Conservation (phyloP, 768 basidiomycete species). For the Pulveroboletus sp. region DNA sequence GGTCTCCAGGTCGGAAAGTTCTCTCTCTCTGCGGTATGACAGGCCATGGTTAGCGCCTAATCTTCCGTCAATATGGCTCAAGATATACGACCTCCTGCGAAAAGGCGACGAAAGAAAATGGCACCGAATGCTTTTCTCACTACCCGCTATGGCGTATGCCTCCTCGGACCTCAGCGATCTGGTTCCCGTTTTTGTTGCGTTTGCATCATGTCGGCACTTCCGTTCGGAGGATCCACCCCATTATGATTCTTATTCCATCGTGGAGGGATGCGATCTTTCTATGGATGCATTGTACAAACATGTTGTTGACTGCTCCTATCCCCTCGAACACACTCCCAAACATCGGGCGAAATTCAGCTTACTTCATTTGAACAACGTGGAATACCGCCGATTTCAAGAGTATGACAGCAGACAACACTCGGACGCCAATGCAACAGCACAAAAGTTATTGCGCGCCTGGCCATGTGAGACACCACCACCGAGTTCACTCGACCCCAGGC, state of each 20-base stretch:
- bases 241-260: background rate
- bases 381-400: too few relatives aligned
- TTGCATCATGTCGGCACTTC: constrained; percentile 16
- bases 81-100: constrained; percentile 25
- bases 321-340: too few relatives aligned
- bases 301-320: background rate
- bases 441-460: background rate
- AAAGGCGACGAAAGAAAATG: constrained; percentile 1
- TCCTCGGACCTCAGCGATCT: constrained; percentile 12
- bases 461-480: constrained; percentile 1
- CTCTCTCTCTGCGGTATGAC: constrained; percentile 15
- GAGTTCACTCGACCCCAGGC: background rate
- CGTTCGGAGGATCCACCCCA: constrained; percentile 4
- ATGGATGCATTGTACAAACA: background rate
- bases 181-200: constrained; percentile 29
- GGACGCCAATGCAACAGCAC: background rate
- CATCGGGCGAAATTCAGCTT: too few relatives aligned
- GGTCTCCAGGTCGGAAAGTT: too few relatives aligned
- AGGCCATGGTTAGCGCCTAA: constrained; percentile 23
- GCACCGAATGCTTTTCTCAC: constrained; percentile 24
- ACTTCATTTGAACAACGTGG: too few relatives aligned
- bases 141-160: constrained; percentile 29
- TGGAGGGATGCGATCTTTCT: background rate
- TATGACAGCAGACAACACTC: background rate
- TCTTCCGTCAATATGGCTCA: constrained; percentile 23